Evolutionary conservation across 768 basidiomycete genomes (phyloP).

Genomic region (Phanerochaete sordida): DNA sequence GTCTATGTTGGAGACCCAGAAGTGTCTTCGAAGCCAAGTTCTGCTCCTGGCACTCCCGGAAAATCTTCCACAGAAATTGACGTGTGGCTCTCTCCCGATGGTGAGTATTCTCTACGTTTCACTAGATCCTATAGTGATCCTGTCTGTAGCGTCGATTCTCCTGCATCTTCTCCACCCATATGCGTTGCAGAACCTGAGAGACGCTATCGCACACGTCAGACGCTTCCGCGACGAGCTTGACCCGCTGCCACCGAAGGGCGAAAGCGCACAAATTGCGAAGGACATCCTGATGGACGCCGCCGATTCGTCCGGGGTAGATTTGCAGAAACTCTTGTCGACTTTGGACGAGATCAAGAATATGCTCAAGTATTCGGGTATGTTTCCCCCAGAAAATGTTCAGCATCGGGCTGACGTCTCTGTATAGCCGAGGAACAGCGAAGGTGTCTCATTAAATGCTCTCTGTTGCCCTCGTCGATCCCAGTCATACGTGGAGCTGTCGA

Average conservation of each 20-base stretch:
- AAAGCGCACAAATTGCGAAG: slow-evolving; percentile 63
- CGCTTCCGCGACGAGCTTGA: slow-evolving; percentile 52
- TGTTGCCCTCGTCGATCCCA: slow-evolving; percentile 42
- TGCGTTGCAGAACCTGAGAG: slow-evolving; percentile 46
- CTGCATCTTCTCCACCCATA: slow-evolving; percentile 64
- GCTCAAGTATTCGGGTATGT: slow-evolving; percentile 21
- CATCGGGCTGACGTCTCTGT: neutral
- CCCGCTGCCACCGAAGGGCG: slow-evolving; percentile 50
- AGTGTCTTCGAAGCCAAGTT: slow-evolving; percentile 1
- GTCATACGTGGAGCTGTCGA: slow-evolving; percentile 41
- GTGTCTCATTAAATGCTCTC: slow-evolving; percentile 59
- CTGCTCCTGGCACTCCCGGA: neutral
- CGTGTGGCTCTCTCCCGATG: slow-evolving; percentile 1
- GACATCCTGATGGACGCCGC: slow-evolving; percentile 60
- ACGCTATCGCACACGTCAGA: slow-evolving; percentile 53
- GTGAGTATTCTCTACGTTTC: neutral
- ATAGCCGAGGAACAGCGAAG: slow-evolving; percentile 50
- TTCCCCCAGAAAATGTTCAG: neutral
- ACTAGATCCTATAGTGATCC: neutral
- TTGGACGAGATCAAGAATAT: slow-evolving; percentile 37
- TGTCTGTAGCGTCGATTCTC: slow-evolving; percentile 35
- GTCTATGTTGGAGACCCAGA: slow-evolving; percentile 30
- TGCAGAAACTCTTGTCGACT: slow-evolving; percentile 46
- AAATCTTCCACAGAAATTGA: neutral
- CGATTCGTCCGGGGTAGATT: slow-evolving; percentile 60